Evolutionary conservation across 331 rosid species (phyloP), one percentile per base, ranked within the genome.

Genomic region (Spiraea crenata): DNA sequence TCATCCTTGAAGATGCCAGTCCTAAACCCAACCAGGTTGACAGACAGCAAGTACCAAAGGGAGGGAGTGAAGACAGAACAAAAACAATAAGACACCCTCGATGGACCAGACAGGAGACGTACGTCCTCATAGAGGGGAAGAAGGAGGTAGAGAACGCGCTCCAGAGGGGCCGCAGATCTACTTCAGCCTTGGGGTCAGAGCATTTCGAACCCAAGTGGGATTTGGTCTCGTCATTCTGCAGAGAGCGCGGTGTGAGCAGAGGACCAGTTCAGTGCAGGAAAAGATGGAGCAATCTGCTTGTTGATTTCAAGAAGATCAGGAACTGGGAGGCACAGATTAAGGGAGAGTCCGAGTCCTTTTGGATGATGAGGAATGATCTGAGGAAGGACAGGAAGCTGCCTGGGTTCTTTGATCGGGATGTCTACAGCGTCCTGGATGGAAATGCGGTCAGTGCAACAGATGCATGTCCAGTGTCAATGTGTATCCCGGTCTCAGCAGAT

Each of bases 401-500:
- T 0, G 85, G 90, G 45, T 87, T 79, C 81, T 85, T 87, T 42
- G 90, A 87, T 34, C 35, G 84, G 44, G 84, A 82, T 39, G 87
- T 84, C 17, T 87, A 78, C 44, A 76, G 76, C 14, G 83, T 76
- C 2, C 48, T 84, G 57, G 82, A 80, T 38, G 86, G 85, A 63
- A 84, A 6, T 11, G 56, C 17, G 31, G 66, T 3, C 65, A 15
- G 45, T 44, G 44, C 38, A 57, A 57, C 17, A 35, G 37, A 75
- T 3, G 82, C 82, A n/a, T 80, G 72, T 72, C 89, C 87, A 0
- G 42, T 78, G 79, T 60, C 78, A 14, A 39, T 72, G 40, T 14
- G 69, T 37, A 35, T 70, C 35, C 79, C 84, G 16, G 65, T 68
- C 56, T 9, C 41, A n/a, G 54, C 76, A 3, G 66, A 66, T 67